These are phyloP conservation scores for Solanum appendiculatum DNA, from an alignment of 257 asterid genomes.

Conservation along the genomic window DNA sequence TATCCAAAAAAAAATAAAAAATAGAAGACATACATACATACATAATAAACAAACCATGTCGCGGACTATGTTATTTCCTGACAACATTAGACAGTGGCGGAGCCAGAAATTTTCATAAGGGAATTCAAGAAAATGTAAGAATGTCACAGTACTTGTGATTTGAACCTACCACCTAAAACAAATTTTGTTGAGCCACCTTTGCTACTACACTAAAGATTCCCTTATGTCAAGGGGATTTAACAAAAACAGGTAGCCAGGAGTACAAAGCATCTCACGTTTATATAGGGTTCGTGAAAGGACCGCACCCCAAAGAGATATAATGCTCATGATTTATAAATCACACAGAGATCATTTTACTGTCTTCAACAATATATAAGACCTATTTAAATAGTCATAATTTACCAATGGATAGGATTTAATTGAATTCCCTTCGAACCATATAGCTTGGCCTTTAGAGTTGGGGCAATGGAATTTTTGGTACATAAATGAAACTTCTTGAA, in stretches of 20 bases:
- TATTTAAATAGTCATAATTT: background rate
- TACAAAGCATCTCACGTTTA: background rate
- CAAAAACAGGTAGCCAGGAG: background rate
- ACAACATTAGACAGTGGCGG: background rate
- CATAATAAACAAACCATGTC: background rate
- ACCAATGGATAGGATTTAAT: background rate
- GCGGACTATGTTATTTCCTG: background rate
- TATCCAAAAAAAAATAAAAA: background rate
- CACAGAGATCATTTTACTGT: background rate
- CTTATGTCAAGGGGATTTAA: background rate
- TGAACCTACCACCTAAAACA: background rate
- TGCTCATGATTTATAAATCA: background rate
- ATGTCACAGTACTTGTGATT: background rate
- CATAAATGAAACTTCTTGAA: background rate
- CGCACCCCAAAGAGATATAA: background rate
- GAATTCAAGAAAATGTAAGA: background rate
- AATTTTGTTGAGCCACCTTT: background rate
- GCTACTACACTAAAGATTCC: background rate
- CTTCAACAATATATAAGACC: background rate
- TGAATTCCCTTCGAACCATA: background rate
- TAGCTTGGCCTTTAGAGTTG: background rate
- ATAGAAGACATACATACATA: background rate
- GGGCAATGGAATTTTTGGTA: background rate
- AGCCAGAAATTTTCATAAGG: background rate
- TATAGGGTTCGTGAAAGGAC: background rate